Evolutionary conservation across 805 yeast genomes (phyloP), one percentile per base, ranked within the genome.

Genomic region (Yamadazyma paraphyllophila): DNA sequence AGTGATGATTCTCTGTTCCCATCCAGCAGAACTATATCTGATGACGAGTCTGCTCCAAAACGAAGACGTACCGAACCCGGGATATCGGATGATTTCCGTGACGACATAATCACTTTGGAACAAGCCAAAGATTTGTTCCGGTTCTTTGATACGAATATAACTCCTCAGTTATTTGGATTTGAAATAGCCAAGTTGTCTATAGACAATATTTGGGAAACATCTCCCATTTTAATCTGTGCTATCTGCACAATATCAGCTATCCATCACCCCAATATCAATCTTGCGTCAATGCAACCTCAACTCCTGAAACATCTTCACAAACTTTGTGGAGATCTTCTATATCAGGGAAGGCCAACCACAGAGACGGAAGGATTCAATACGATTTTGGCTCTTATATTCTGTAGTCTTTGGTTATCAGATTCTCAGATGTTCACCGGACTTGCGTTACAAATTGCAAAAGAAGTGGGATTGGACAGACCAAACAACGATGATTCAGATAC

Each of bases 401-500:
- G 85, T 51, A 83, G 86, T 39, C 80, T 83, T 55, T 83, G 88
- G 88, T 71, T 83, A 39, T 76, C 83, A 15, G 76, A 82, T 49
- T 74, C 79, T 13, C 85, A 80, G 55, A 73, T 81, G 77, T 81
- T 82, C 54, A 80, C 85, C 1, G 85, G 87, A 0, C 57, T 83
- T 39, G 88, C 88, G 0, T 57, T 83, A n/a, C 87, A 83, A 54
- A 60, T 83, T 24, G 87, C 88, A 0, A 76, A 76, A 46, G 80
- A 74, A 42, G 66, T 77, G 49, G 75, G 77, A 4, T 55, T 80
- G 27, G 76, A 73, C 55, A 54, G 59, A 16, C 66, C 69, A 10
- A 45, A 40, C 27, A 24, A 30, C 5, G 5, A 36, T 14, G 38
- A 56, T 8, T 20, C 30, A 11, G 14, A 16, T 1, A 11, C 42